Evolutionary conservation across 2,329 filamentous ascomycete species (phyloP).

Genomic region (Epicoccum nigrum): DNA sequence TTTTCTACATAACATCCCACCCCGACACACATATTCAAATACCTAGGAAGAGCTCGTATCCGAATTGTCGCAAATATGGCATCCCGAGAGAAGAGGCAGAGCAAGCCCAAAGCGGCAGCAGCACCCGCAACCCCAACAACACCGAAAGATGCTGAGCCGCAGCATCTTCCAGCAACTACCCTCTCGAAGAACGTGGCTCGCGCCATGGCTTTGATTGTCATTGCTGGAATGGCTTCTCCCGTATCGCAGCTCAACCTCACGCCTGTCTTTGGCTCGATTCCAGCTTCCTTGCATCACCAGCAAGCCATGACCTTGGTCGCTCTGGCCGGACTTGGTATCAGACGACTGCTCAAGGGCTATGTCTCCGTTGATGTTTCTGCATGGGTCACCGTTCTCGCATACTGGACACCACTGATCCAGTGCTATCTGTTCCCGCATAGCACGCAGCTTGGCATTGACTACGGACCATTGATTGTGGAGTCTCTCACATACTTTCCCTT

Average conservation of each 20-base stretch:
- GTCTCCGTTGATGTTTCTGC: slow-evolving; percentile 55
- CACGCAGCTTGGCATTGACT: slow-evolving; percentile 66
- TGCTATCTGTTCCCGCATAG: slow-evolving; percentile 73
- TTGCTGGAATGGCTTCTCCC: slow-evolving; percentile 69
- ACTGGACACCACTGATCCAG: slow-evolving; percentile 76
- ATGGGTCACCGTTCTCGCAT: slow-evolving; percentile 74
- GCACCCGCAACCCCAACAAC: slow-evolving; percentile 4
- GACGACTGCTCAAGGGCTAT: slow-evolving; percentile 61
- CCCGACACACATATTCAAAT: not conserved
- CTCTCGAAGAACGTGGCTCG: slow-evolving; percentile 41
- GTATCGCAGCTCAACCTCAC: slow-evolving; percentile 78
- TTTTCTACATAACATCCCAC: not conserved
- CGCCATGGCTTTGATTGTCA: slow-evolving; percentile 54
- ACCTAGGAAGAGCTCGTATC: slow-evolving; percentile 10
- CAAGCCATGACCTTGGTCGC: slow-evolving; percentile 69
- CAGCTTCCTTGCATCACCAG: slow-evolving; percentile 73
- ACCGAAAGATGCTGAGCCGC: slow-evolving; percentile 30
- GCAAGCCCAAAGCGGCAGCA: slow-evolving; percentile 39
- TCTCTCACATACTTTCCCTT: slow-evolving; percentile 68
- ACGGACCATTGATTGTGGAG: slow-evolving; percentile 79
- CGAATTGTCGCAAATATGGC: slow-evolving; percentile 32
- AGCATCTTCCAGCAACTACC: slow-evolving; percentile 29
- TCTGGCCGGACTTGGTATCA: slow-evolving; percentile 74
- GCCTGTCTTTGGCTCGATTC: slow-evolving; percentile 87
- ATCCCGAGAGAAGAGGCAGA: slow-evolving; percentile 40